These are phyloP conservation scores for Clarireedia hainanense DNA, from an alignment of 2,329 filamentous ascomycete species.

Conservation along the genomic window DNA sequence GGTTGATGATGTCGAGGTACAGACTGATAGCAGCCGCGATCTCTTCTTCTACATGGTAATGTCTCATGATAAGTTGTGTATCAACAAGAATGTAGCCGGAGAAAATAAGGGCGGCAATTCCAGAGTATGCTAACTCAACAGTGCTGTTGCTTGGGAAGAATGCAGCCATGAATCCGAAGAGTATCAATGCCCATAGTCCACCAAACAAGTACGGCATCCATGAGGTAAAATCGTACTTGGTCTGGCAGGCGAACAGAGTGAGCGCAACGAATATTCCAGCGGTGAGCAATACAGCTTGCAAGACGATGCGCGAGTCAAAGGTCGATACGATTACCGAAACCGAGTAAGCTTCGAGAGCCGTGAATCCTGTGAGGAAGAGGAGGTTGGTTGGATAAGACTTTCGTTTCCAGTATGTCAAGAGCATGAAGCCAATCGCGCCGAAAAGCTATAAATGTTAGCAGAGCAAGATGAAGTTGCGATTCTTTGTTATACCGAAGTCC, in stretches of 20 bases:
- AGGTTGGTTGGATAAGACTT: slow-evolving; percentile 94
- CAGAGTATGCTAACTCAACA: slow-evolving; percentile 78
- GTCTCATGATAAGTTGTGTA: slow-evolving; percentile 89
- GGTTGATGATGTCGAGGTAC: slow-evolving; percentile 93
- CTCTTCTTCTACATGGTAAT: slow-evolving; percentile 97
- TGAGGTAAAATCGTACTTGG: slow-evolving; percentile 94
- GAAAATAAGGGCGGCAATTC: slow-evolving; percentile 78
- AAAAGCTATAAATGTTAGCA: slow-evolving; percentile 47
- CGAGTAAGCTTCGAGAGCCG: slow-evolving; percentile 84
- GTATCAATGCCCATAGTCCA: slow-evolving; percentile 76
- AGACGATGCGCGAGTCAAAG: slow-evolving; percentile 74
- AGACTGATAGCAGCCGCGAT: slow-evolving; percentile 91
- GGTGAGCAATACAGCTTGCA: slow-evolving; percentile 85
- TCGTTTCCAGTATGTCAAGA: slow-evolving; percentile 90
- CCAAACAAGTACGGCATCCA: slow-evolving; percentile 97
- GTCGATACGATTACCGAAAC: slow-evolving; percentile 90
- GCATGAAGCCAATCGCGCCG: slow-evolving; percentile 75
- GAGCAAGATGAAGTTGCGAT: neutral
- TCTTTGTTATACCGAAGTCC: slow-evolving; percentile 55
- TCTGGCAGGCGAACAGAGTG: slow-evolving; percentile 88
- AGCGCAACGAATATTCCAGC: slow-evolving; percentile 73
- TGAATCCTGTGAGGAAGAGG: slow-evolving; percentile 85
- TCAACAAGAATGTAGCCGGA: slow-evolving; percentile 92
- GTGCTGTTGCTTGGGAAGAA: slow-evolving; percentile 83
- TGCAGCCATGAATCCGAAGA: slow-evolving; percentile 86